These are phyloP conservation scores for Senna tora DNA, from an alignment of 306 rosid genomes.

Conservation along the genomic window DNA sequence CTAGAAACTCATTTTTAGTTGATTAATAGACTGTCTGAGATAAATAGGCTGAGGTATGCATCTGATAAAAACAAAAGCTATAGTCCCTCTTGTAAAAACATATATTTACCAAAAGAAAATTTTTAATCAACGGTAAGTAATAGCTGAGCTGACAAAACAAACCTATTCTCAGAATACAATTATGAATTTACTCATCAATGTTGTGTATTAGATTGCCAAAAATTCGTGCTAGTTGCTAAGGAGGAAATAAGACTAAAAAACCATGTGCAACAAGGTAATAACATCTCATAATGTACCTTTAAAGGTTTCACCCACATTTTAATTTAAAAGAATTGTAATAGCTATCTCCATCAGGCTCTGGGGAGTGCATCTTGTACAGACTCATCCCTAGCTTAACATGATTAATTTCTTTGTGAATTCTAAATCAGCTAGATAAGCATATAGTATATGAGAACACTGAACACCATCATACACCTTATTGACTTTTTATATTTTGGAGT, in stretches of 20 bases:
- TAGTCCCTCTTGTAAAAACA: neutral
- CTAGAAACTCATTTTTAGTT: constrained; percentile 17
- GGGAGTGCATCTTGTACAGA: constrained; percentile 4
- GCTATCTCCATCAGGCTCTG: neutral
- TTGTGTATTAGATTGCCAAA: constrained; percentile 5
- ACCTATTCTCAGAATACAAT: constrained; percentile 14
- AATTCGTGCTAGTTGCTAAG: neutral
- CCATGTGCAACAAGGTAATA: constrained; percentile 4
- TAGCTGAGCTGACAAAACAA: constrained; percentile 29
- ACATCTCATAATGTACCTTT: constrained; percentile 21
- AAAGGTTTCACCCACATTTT: constrained; percentile 12
- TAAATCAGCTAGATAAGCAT: constrained; percentile 4
- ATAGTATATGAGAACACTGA: neutral
- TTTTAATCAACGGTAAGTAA: neutral
- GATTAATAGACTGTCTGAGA: constrained; percentile 15
- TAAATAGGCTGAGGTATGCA: neutral
- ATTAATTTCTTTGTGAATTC: constrained; percentile 4
- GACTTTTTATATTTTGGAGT: neutral
- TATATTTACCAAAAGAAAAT: constrained; percentile 16
- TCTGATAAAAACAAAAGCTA: neutral
- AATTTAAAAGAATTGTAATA: constrained; percentile 12
- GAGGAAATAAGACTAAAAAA: constrained; percentile 15
- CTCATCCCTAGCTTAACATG: constrained; percentile 20
- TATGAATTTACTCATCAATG: constrained; percentile 25
- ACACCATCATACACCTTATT: constrained; percentile 16